Evolutionary conservation across 257 asterid genomes (phyloP), one percentile per base, ranked within the genome.

Genomic region (Verbascum thapsus): DNA sequence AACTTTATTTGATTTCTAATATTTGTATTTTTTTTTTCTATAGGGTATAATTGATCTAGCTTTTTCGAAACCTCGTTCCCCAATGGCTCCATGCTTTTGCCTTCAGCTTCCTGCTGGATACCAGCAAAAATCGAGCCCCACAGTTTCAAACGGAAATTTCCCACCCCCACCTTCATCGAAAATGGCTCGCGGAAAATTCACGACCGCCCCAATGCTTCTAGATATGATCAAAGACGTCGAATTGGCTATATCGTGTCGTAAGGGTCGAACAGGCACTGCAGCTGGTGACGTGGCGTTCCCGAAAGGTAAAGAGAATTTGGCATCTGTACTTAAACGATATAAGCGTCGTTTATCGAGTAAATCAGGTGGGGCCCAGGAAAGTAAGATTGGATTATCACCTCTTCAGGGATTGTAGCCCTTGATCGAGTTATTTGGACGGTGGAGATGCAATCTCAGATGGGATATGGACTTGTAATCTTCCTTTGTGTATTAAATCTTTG

Each of bases 281-380:
- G 99, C 99, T 4, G 97, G 99, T n/a, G 99, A 90, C 7, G 98
- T 94, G n/a, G 99, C 99, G 41, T 94, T 90, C 42, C 99, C 96
- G 0, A 81, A 80, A 77, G 99, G 99, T 16, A 94, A 94, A 75
- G 91, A 80, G 32, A 94, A 94, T 66, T 66, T 94, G 78, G 87
- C 96, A 11, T 81, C 99, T 0, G 99, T 90, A 20, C 94, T 94
- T 18, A 94, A 94, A 68, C 83, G 99, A 35, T 94, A 94, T 74
- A 94, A 87, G 52, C 95, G 99, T 0, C 85, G 98, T 1, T 64
- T 94, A 74, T 75, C 98, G 6, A 86, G 62, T 23, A 88, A 81
- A 71, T 82, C 92, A 7, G 85, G 58, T 10, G 75, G 71, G 42
- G 55, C 73, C 8, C 83, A 72, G 58, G 87, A 83, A 68, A 77